Percentiles rank a stretch among this genome's conserved stretches.
phyloP scores from a whole-genome alignment of 2,329 filamentous ascomycete genomes.

The Sordariomycetes sp. region DNA sequence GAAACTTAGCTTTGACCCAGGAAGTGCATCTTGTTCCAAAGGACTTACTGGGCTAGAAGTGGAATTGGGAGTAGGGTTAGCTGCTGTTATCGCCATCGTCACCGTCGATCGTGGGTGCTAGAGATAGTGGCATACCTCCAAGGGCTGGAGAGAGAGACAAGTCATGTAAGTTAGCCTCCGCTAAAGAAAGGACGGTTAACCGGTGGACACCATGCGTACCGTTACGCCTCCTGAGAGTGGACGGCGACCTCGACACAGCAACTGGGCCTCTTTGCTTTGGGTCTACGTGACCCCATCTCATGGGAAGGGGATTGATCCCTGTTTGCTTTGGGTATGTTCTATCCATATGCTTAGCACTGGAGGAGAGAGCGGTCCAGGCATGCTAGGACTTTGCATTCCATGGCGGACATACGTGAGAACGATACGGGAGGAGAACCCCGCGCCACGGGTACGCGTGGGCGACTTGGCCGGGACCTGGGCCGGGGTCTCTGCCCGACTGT shows the following conservation, averaged over 20 bases:
- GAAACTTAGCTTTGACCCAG: background rate
- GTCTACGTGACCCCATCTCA: constrained; percentile 79
- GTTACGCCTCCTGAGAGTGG: constrained; percentile 72
- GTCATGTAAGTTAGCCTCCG: background rate
- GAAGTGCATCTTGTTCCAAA: background rate
- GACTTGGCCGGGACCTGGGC: constrained; percentile 15
- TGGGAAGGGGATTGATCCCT: constrained; percentile 80
- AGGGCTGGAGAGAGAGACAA: constrained; percentile 29
- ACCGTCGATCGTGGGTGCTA: constrained; percentile 10
- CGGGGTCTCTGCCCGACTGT: background rate
- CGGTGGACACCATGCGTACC: constrained; percentile 36
- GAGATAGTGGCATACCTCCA: constrained; percentile 34
- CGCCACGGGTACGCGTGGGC: constrained; percentile 24
- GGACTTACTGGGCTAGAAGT: constrained; percentile 23
- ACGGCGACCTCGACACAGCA: constrained; percentile 67
- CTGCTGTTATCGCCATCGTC: constrained; percentile 10
- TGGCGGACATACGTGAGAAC: constrained; percentile 7
- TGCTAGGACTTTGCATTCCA: no score
- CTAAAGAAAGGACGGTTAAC: background rate
- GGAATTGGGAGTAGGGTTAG: background rate
- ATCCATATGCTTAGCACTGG: constrained; percentile 5
- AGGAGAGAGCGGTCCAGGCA: background rate
- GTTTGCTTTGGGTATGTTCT: constrained; percentile 88
- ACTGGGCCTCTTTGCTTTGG: constrained; percentile 71
- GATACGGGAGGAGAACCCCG: constrained; percentile 24